Evolutionary conservation across 164 flowering plant species (phyloP), one percentile per base, ranked within the genome.

Genomic region (Vitis rupestris): DNA sequence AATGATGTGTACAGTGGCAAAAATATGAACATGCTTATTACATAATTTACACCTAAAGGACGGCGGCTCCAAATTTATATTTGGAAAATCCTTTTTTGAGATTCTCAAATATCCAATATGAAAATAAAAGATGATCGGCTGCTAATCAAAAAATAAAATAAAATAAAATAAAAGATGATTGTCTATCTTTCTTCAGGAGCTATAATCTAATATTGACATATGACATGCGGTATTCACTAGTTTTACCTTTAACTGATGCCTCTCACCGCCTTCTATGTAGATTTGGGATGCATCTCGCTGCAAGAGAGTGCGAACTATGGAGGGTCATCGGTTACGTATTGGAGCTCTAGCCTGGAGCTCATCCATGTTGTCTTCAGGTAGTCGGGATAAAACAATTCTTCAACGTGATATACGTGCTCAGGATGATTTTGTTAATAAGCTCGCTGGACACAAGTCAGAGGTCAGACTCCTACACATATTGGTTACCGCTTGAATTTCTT

Each of bases 271-370:
- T 51, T 69, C 58, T 68, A 10, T 81, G 67, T 75, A 96, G 99
- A 82, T 96, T 57, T 96, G 98, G 99, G 99, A 96, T 85, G 95
- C 97, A 76, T 79, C 98, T 72, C 90, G 89, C 59, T 93, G 97
- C 74, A 88, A 72, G 82, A 87, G 79, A 71, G 75, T 93, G 30
- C 88, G 97, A 79, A 93, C 93, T 19, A 93, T 96, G 99, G 97
- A 90, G 69, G 95, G 98, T 14, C 99, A 96, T 82, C 82, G 97
- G 11, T 66, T 87, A 69, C 90, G 94, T 62, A 95, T 93, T 76
- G 99, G 98, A 57, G 93, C 99, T 49, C 83, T 96, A 64, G 92
- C 98, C 59, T 96, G 98, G 99, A 93, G 93, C 78, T 83, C 98
- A 65, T 80, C 95, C 8, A 9, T 88, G 57, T 67, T 96, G 78